Evolutionary conservation across 805 yeast genomes (phyloP), one percentile per base, ranked within the genome.

Genomic region (Monosporozyma servazzii): DNA sequence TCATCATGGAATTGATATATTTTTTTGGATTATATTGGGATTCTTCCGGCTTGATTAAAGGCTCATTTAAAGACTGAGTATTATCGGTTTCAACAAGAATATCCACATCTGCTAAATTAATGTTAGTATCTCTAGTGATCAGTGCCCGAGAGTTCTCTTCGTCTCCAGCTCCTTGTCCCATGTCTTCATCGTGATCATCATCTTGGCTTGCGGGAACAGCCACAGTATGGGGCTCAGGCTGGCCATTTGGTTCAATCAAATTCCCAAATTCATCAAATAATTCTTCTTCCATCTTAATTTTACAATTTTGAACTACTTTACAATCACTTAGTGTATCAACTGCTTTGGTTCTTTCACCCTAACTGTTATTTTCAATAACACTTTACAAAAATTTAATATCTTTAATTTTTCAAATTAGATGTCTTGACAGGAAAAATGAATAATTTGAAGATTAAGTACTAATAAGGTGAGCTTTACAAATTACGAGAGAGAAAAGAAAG

Each of bases 181-280:
- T 17, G 2, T 29, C 36, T n/a, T 30, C 47, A 11, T 30, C 49
- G 9, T 39, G 48, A 9, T 25, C 43, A 13, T 4, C 8, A 9
- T 21, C 40, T 18, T 20, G 23, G 18, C 5, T 11, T 10, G 23
- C 6, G 29, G 7, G 17, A 39, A 11, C 37, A 33, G 37, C 8
- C 17, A 15, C 37, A 13, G 17, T 5, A 9, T 23, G 11, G 17
- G 37, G 15, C 37, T 21, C 48, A 18, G 40, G 8, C 7, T 21
- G 52, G 33, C 43, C 53, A 23, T 45, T 54, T 15, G 49, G 51
- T 1, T 53, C 63, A 3, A 62, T n/a, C 8, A 56, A 50, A 45
- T 64, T 62, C 13, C 65, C 70, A 56, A 65, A 76, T 76, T 88
- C 96, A 67, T 88, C 96, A 67, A 84, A 88, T 27, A 81, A 62